Base-by-base conservation (phyloP, 108 stramenopile genomes). In the Cyclostephanos tholiformis region DNA sequence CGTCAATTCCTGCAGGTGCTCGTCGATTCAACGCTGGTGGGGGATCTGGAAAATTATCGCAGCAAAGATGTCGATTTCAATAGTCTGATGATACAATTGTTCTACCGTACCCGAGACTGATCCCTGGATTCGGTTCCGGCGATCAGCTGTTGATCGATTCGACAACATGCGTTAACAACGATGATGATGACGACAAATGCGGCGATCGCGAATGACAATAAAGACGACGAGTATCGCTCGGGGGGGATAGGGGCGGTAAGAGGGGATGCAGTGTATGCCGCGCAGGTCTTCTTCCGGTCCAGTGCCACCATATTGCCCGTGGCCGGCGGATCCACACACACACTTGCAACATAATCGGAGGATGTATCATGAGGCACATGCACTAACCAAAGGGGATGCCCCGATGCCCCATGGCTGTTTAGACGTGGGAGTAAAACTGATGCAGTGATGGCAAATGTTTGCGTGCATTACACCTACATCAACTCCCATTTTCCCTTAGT, bases 271-370 rank as follows among this genome's bases (percentile, higher is more conserved):
- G n/a, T n/a, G n/a, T n/a, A n/a, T n/a, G n/a, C n/a, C n/a, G n/a
- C n/a, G n/a, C n/a, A n/a, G n/a, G n/a, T n/a, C n/a, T n/a, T n/a
- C 6, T 89, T 76, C 62, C 35, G 89, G 89, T 32, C 85, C 95
- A 7, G 74, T 85, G 27, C 95, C 95, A 7, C 98, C 98, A 86
- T 97, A 30, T 61, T 98, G 55, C 90, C 69, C 71, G 98, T 55
- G 98, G 98, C 2, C 84, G 23, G 66, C 76, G 30, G 80, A 91
- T 56, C n/a, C n/a, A n/a, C n/a, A n/a, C n/a, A n/a, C n/a, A n/a
- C n/a, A n/a, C n/a, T n/a, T n/a, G n/a, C n/a, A n/a, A n/a, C n/a
- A n/a, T n/a, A n/a, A n/a, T n/a, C n/a, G n/a, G n/a, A n/a, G n/a
- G n/a, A n/a, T n/a, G n/a, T n/a, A n/a, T n/a, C n/a, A n/a, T n/a